Base-by-base conservation (phyloP, 2,329 filamentous ascomycete genomes). In the Lojkania enalia region DNA sequence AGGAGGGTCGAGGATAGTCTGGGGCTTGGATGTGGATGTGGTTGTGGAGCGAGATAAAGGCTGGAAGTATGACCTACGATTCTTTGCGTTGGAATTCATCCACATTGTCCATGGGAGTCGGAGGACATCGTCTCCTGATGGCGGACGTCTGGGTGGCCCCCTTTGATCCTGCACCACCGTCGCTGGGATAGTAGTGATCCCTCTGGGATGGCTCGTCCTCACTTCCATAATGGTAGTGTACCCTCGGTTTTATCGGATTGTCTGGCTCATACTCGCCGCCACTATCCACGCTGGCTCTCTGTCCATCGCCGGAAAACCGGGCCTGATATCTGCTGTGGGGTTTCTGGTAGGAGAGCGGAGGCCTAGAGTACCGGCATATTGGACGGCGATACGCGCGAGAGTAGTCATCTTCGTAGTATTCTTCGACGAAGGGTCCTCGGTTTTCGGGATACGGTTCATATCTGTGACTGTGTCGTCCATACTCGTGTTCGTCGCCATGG, bases 1-100 rank as follows among this genome's bases (percentile, higher is more conserved):
- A 14, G 19, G 16, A 32, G 16, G 20, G 20, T 23, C 23, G 25
- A 32, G n/a, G n/a, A 11, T 18, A 13, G 4, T 4, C 33, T 35
- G 35, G 36, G 35, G 18, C 2, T 4, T n/a, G 20, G 19, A 29
- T 18, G 12, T 36, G 15, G 33, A 4, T 20, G 15, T 29, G 32
- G 25, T 20, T 14, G 5, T 20, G n/a, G 12, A 12, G 18, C 6
- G 9, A 19, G 25, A 32, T 15, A 33, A 23, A 27, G 39, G 36
- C 4, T 13, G 7, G 16, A 30, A 20, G 20, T 27, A 20, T 5
- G 11, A 19, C 33, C 21, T 55, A 64, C 61, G 66, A 37, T 69
- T 69, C 52, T 69, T 69, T 2, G 64, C 62, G 23, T 62, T 60
- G 4, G 57, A 64, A 30, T 64, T 65, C 66, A 64, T 66, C 63